These are phyloP conservation scores for Citrullus colocynthis DNA, from an alignment of 306 rosid genomes.

Conservation along the genomic window DNA sequence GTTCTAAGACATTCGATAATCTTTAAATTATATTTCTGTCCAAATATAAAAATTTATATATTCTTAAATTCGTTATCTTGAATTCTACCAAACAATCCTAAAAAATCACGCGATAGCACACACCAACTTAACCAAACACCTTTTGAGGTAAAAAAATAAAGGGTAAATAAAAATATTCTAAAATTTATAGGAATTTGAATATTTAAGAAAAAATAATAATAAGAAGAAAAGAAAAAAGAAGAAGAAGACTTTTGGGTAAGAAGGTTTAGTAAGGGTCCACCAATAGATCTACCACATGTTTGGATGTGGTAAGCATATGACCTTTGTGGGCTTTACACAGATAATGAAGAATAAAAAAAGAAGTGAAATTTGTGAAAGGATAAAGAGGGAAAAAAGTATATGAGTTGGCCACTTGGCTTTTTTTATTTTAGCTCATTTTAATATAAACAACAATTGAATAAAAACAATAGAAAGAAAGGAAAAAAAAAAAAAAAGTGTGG, in stretches of 20 bases:
- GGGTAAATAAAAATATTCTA: too few relatives aligned
- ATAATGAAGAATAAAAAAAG: neutral
- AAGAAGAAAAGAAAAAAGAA: too few relatives aligned
- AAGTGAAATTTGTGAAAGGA: neutral
- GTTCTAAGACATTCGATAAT: too few relatives aligned
- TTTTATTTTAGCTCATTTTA: neutral
- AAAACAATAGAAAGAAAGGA: neutral
- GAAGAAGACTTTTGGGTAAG: neutral
- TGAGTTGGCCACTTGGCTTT: neutral
- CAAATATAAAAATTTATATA: too few relatives aligned
- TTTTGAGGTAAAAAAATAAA: too few relatives aligned
- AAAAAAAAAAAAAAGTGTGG: neutral
- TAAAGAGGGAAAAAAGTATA: neutral
- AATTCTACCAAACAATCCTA: too few relatives aligned
- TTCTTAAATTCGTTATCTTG: too few relatives aligned
- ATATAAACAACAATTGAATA: neutral
- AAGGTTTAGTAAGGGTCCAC: neutral
- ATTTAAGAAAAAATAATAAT: too few relatives aligned
- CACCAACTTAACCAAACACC: too few relatives aligned
- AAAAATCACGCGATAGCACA: too few relatives aligned
- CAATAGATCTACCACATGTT: neutral
- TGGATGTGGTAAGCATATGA: constrained; percentile 5
- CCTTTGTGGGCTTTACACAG: neutral
- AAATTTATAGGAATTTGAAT: too few relatives aligned
- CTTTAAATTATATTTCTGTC: too few relatives aligned